Evolutionary conservation across 2,329 filamentous ascomycete species (phyloP).

Genomic region (Botrytis fragariae): DNA sequence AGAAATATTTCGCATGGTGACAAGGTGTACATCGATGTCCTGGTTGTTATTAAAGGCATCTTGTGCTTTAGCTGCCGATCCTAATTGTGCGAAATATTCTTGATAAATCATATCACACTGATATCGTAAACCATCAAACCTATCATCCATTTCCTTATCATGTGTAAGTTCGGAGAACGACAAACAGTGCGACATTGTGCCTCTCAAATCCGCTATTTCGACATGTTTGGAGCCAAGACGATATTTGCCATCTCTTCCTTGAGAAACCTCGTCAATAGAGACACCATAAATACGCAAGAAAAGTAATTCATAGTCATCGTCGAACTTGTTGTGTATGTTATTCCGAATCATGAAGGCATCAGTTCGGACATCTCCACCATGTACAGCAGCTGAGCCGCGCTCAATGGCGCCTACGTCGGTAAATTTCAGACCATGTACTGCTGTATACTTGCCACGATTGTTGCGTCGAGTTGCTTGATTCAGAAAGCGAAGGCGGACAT

Average conservation of each 20-base stretch:
- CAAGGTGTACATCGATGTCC: fast-evolving
- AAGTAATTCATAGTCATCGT: not conserved
- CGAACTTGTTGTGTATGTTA: not conserved
- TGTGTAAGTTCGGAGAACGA: not conserved
- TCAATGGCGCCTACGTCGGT: not conserved
- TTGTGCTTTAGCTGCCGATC: not conserved
- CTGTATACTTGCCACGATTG: not conserved
- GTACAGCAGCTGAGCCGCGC: not conserved
- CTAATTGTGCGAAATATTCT: no score
- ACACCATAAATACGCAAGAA: not conserved
- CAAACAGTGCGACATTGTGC: not conserved
- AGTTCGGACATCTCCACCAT: not conserved
- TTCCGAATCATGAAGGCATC: not conserved
- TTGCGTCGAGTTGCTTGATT: not conserved
- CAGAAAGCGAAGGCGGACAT: not conserved
- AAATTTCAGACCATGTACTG: not conserved
- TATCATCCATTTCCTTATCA: not conserved
- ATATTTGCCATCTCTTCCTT: not conserved
- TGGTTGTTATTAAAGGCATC: not conserved
- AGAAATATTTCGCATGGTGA: not conserved
- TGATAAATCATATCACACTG: not conserved
- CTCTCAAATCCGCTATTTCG: not conserved
- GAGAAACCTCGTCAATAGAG: not conserved
- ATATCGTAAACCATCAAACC: not conserved
- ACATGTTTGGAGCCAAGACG: not conserved